phyloP scores from a whole-genome alignment of 2,329 filamentous ascomycete genomes.

The Pseudopithomyces maydicus region DNA sequence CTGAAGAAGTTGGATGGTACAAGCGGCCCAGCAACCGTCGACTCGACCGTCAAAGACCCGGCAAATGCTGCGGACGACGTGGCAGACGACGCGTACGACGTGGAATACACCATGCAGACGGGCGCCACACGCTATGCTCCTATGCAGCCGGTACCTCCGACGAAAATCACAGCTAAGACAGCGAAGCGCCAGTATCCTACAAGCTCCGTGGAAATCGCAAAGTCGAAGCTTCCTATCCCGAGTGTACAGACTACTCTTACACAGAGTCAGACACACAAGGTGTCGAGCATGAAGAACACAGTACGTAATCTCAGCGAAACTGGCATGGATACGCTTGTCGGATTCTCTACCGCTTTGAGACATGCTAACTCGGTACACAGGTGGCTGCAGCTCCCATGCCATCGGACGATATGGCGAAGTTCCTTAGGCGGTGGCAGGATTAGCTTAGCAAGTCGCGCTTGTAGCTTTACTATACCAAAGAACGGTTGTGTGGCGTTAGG shows the following conservation, averaged over 20 bases:
- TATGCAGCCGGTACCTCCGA: constrained; percentile 64
- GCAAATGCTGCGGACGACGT: constrained; percentile 24
- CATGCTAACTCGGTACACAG: constrained; percentile 44
- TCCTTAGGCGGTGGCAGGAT: constrained; percentile 65
- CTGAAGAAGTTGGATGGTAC: constrained; percentile 31
- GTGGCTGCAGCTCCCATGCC: constrained; percentile 59
- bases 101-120: constrained; percentile 62
- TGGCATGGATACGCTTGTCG: background rate
- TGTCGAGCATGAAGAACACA: constrained; percentile 61
- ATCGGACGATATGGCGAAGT: constrained; percentile 61
- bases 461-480: background rate
- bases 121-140: constrained; percentile 65
- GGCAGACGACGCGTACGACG: constrained; percentile 39
- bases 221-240: constrained; percentile 52
- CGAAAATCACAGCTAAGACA: constrained; percentile 61
- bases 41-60: constrained; percentile 24
- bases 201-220: constrained; percentile 59
- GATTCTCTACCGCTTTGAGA: background rate
- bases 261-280: constrained; percentile 56
- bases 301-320: constrained; percentile 49
- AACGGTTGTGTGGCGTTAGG: background rate
- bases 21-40: constrained; percentile 31
- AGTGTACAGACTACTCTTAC: constrained; percentile 59
- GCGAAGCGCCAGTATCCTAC: constrained; percentile 59
- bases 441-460: constrained; percentile 28